These are phyloP conservation scores for Rhodamnia argentea DNA, from an alignment of 345 rosid genomes.

Conservation along the genomic window DNA sequence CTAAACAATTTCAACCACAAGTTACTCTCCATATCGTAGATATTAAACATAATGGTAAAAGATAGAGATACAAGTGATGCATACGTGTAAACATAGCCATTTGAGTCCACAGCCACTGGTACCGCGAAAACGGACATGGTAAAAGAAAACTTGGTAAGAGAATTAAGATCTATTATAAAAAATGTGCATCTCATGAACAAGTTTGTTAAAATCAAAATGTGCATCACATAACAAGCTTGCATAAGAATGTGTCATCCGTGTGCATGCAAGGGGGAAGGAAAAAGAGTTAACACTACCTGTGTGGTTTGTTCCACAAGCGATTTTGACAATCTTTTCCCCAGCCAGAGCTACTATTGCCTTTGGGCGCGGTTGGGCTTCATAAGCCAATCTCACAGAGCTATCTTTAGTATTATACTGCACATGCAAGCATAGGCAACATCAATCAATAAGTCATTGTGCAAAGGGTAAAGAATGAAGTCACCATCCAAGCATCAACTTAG, in stretches of 20 bases:
- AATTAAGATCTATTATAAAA: background rate
- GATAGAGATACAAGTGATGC: constrained; percentile 9
- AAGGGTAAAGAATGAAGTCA: background rate
- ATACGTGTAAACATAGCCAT: constrained; percentile 94
- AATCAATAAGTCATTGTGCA: background rate
- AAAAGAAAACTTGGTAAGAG: background rate
- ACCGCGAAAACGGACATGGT: constrained; percentile 6
- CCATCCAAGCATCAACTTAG: background rate
- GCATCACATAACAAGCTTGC: background rate
- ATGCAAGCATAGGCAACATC: background rate
- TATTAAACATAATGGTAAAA: background rate
- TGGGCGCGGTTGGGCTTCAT: constrained; percentile 94
- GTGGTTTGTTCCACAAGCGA: constrained; percentile 94
- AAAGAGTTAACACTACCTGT: constrained; percentile 43
- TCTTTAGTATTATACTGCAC: constrained; percentile 89
- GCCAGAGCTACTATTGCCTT: constrained; percentile 67
- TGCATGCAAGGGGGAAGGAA: background rate
- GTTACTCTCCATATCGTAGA: constrained; percentile 5
- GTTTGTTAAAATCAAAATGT: background rate
- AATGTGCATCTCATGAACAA: background rate
- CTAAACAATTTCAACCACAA: constrained; percentile 27
- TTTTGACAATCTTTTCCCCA: constrained; percentile 81
- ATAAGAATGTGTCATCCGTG: background rate
- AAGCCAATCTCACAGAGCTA: constrained; percentile 82
- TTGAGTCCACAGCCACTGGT: constrained; percentile 86